phyloP scores from a whole-genome alignment of 306 rosid genomes.

The Pyrus communis region DNA sequence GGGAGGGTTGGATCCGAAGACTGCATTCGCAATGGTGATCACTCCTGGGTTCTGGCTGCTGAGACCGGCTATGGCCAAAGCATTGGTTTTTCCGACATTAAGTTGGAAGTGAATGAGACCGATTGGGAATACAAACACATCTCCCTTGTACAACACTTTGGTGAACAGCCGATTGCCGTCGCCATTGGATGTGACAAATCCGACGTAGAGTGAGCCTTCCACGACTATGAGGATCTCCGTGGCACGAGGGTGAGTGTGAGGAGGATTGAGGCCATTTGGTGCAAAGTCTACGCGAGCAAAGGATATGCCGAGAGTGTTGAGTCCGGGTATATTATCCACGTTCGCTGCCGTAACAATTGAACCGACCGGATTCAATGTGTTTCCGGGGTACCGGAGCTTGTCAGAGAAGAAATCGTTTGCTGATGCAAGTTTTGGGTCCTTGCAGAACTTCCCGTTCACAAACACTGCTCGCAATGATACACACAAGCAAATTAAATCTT shows the following conservation, averaged over 20 bases:
- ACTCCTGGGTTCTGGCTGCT: neutral
- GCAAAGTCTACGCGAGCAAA: conserved; percentile 1
- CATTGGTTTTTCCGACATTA: neutral
- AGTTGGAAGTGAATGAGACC: neutral
- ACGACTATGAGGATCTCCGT: neutral
- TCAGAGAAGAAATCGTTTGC: neutral
- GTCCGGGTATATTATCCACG: neutral
- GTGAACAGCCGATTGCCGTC: neutral
- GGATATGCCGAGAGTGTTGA: conserved; percentile 4
- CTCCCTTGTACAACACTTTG: neutral
- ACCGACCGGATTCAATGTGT: neutral
- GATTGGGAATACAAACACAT: neutral
- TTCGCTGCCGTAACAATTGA: neutral
- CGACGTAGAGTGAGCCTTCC: conserved; percentile 7
- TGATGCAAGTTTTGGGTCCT: neutral
- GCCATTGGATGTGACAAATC: conserved; percentile 1
- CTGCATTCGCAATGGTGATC: conserved; percentile 2
- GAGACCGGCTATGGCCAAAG: neutral
- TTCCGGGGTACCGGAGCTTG: neutral
- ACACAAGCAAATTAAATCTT: neutral
- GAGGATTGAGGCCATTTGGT: conserved; percentile 2
- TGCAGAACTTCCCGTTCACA: neutral
- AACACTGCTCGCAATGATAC: neutral
- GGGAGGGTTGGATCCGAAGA: no score
- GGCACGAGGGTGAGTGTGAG: conserved; percentile 5